Evolutionary conservation across 1,284 basidiomycete species (phyloP).

Genomic region (Leccinum subfulvum): DNA sequence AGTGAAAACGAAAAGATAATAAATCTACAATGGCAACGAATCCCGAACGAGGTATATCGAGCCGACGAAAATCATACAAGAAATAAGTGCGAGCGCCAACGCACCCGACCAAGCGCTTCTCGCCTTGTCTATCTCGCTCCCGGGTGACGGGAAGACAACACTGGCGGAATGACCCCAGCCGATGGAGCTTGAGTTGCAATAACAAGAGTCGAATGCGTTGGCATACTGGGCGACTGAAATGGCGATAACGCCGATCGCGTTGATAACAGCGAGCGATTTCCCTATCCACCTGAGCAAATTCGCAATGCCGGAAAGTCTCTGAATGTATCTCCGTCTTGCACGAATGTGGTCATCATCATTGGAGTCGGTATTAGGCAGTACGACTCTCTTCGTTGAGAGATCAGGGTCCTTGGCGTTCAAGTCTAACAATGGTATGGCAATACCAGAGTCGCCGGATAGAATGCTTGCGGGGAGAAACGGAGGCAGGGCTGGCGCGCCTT

Average conservation of each 20-base stretch:
- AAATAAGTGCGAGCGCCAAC: conserved; percentile 11
- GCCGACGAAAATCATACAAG: conserved; percentile 15
- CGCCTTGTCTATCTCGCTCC: conserved; percentile 5
- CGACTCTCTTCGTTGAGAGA: background rate
- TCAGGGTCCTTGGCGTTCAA: background rate
- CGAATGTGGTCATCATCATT: background rate
- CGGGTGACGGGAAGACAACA: fast-evolving
- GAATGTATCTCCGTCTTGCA: background rate
- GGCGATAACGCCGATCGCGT: conserved; percentile 21
- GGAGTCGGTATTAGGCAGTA: background rate
- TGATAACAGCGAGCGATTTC: conserved; percentile 23
- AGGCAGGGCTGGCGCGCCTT: background rate
- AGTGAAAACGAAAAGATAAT: background rate
- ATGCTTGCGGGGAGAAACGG: background rate
- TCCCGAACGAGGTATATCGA: conserved; percentile 23
- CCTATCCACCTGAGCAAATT: conserved; percentile 24
- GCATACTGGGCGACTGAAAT: conserved; percentile 23
- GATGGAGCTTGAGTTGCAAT: conserved; percentile 21
- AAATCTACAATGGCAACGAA: conserved; percentile 4
- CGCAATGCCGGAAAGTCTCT: conserved; percentile 2
- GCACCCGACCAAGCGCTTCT: conserved; percentile 19
- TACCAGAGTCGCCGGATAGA: background rate
- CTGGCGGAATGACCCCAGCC: conserved; percentile 14
- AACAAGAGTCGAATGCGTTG: conserved; percentile 23
- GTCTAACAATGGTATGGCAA: background rate